Base-by-base conservation (phyloP, 352 stramenopile genomes). In the Phytophthora lateralis region DNA sequence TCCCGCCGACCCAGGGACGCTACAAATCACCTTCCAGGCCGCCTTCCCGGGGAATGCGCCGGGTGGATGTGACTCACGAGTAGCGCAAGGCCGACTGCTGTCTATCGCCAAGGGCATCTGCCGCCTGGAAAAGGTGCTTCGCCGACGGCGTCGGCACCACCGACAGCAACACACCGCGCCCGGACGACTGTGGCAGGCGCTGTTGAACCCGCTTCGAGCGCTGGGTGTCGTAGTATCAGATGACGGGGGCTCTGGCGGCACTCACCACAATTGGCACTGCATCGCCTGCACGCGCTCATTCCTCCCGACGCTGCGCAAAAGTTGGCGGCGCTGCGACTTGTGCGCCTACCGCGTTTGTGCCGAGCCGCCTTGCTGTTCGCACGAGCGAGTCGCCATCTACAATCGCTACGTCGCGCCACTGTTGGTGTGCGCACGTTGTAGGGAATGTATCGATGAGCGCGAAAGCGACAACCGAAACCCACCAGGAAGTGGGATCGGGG, bases 321-420 rank as follows among this genome's bases (percentile, higher is more conserved):
- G 21, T 3, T 75, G 70, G 66, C 63, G 42, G 39, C 70, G 70
- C 18, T 78, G 70, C 60, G 70, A 78, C 30, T 61, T 78, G 53
- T 78, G 70, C 43, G 70, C 70, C 8, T 78, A 78, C 54, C 52
- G 66, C 51, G 66, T 78, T 12, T 78, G 70, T 38, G 50, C 56
- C 21, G 57, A 69, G 30, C 54, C 66, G 14, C 52, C 47, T 15
- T 78, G 70, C 29, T 78, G 70, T 48, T 60, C 70, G n/a, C 66
- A 70, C 20, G 70, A 75, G 39, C 70, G 42, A 24, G 70, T 78
- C 4, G 55, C 70, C 35, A 75, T 78, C 45, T 78, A 78, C 55
- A 78, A 78, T 30, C 70, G 70, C 39, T 78, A 78, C 50, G 51
- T 78, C 7, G 70, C 70, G 8, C 70, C 66, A 24, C 38, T 78